phyloP scores from a whole-genome alignment of 1,139 yeast genomes.

The Pichia sp. region DNA sequence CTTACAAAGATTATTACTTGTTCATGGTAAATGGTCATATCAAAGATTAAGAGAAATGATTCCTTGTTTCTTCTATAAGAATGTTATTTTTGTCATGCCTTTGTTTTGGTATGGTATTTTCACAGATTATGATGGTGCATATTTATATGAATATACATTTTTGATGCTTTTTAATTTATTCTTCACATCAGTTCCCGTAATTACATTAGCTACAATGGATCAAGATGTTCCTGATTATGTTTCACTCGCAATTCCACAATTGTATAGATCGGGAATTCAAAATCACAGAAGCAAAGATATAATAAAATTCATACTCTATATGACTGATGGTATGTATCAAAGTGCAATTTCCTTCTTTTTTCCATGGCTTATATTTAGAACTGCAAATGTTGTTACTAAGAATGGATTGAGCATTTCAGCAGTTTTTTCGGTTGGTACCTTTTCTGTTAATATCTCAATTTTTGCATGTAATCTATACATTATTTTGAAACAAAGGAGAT shows the following conservation, averaged over 20 bases:
- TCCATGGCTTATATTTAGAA: constrained; percentile 45
- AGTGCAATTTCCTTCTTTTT: constrained; percentile 50
- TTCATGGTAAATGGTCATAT: constrained; percentile 63
- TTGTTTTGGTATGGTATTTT: constrained; percentile 58
- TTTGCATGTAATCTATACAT: constrained; percentile 49
- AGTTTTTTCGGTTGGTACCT: constrained; percentile 51
- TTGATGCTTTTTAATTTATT: constrained; percentile 63
- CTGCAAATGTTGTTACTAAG: constrained; percentile 38
- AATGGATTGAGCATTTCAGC: constrained; percentile 50
- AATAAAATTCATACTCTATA: constrained; percentile 44
- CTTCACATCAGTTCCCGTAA: constrained; percentile 57
- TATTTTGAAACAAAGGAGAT: constrained; percentile 48
- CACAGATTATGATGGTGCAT: constrained; percentile 54
- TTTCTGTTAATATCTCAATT: constrained; percentile 43
- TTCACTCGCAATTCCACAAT: constrained; percentile 52
- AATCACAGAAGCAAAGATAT: constrained; percentile 42
- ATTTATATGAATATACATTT: constrained; percentile 54
- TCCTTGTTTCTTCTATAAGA: constrained; percentile 59
- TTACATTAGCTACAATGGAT: constrained; percentile 52
- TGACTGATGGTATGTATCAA: constrained; percentile 55
- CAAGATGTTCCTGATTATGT: constrained; percentile 57
- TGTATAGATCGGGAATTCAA: constrained; percentile 46
- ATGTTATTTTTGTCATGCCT: constrained; percentile 53
- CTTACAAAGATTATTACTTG: constrained; percentile 46
- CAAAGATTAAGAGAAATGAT: constrained; percentile 59